Evolutionary conservation across 139 green algal species (phyloP).

Genomic region (Chlorella sp.): DNA sequence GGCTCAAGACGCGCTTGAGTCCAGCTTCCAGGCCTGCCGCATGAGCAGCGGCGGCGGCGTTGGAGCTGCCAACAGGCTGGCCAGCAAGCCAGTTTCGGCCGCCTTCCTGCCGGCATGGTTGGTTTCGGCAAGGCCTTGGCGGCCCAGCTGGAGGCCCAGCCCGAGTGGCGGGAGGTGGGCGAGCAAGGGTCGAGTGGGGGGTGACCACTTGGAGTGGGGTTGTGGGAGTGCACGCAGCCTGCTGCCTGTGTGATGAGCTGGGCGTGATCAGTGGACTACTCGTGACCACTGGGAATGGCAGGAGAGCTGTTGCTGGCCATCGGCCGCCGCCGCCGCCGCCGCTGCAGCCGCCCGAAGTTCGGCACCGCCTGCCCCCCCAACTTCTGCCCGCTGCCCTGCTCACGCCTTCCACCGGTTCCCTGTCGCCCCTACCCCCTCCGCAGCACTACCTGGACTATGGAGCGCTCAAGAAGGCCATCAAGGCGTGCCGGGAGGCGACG

Average conservation of each 20-base stretch:
- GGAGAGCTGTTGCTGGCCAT: too few species aligned
- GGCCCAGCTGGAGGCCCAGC: not conserved
- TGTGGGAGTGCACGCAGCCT: too few species aligned
- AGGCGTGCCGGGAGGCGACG: not conserved
- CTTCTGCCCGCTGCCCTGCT: not conserved
- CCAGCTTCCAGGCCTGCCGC: not conserved
- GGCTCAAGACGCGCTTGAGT: not conserved
- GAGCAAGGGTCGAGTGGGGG: too few species aligned
- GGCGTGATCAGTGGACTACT: not conserved
- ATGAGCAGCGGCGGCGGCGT: too few species aligned
- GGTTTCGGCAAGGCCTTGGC: not conserved
- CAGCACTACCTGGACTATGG: conserved; percentile 17
- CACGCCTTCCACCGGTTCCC: too few species aligned
- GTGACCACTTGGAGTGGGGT: too few species aligned
- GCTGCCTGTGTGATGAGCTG: not conserved
- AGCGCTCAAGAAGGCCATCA: not conserved
- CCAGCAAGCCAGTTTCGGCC: not conserved
- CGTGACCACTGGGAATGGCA: too few species aligned
- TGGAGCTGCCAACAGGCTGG: not conserved
- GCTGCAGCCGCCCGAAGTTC: too few species aligned
- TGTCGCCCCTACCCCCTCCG: not conserved
- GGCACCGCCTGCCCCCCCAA: not conserved
- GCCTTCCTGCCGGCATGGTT: not conserved
- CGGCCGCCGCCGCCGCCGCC: too few species aligned
- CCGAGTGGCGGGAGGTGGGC: conserved; percentile 8